Conservation (phyloP, 2,329 filamentous ascomycete species). For the Ramularia collo-cygni region DNA sequence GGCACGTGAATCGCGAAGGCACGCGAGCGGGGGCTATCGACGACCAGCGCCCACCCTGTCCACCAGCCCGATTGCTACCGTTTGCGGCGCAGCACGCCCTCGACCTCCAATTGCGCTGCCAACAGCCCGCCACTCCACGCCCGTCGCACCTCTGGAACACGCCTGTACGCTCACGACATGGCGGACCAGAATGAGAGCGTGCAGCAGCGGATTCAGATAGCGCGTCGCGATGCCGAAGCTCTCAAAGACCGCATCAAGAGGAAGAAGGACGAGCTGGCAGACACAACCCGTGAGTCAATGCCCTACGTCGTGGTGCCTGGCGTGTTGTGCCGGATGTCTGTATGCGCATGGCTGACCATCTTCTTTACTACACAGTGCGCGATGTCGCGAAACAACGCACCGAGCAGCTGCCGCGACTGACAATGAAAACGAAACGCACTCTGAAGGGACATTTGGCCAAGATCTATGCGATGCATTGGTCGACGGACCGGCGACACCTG, state of each 20-base stretch:
- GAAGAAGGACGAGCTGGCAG: constrained; percentile 99
- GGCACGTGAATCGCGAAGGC: too few relatives aligned
- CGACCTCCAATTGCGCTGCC: constrained; percentile 4
- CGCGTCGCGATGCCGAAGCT: constrained; percentile 93
- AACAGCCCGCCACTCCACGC: constrained; percentile 6
- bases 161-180: constrained; percentile 32
- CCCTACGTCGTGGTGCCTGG: too few relatives aligned
- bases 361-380: constrained; percentile 74
- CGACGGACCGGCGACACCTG: constrained; percentile 91
- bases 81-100: constrained; percentile 5
- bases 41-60: constrained; percentile 6
- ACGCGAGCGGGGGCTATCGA: too few relatives aligned
- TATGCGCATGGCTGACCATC: too few relatives aligned
- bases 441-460: constrained; percentile 97
- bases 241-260: constrained; percentile 94
- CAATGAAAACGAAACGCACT: constrained; percentile 96
- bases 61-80: constrained; percentile 9
- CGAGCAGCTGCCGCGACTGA: constrained; percentile 82
- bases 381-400: constrained; percentile 88
- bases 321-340: too few relatives aligned
- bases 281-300: constrained; percentile 78
- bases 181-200: constrained; percentile 47
- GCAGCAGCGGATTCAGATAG: constrained; percentile 74
- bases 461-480: constrained; percentile 99
- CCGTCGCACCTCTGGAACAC: constrained; percentile 16